Evolutionary conservation across 176 grass and related monocot species (phyloP), one percentile per base, ranked within the genome.

Genomic region (Oryza coarctata): DNA sequence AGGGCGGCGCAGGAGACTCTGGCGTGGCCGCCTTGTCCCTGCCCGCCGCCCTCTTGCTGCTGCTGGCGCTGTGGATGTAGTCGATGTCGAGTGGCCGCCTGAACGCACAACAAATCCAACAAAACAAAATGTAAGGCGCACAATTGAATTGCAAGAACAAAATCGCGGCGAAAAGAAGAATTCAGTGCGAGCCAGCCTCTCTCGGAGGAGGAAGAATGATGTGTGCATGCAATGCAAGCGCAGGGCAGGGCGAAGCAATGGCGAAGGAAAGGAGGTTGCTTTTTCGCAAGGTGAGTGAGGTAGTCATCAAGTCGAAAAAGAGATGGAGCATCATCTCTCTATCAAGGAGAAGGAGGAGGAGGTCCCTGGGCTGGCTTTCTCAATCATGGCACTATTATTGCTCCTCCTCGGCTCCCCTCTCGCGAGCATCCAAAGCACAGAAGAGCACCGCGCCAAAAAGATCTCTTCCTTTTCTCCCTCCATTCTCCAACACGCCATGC

Each of bases 51-150:
- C 91, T 93, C 87, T 90, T 93, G 87, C 90, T 93, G 79, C 88
- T 94, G 84, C 80, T 93, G 8, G 82, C 87, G 74, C 91, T 92
- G 79, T 89, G 88, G 9, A 95, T 87, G 85, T 89, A 95, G 76
- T 95, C 96, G 82, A 99, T 93, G 82, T 99, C 96, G 13, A 99
- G 85, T 22, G 96, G 96, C 34, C 96, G 87, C 96, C 96, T 99
- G 57, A 60, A 78, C 13, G 18, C 49, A 52, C 50, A 17, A 1
- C 49, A 55, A 55, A 55, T 55, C 49, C 49, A 55, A 7, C 6
- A 22, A 22, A 55, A 55, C 50, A n/a, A 55, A 3, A 20, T n/a
- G 50, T 9, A n/a, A n/a, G n/a, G n/a, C n/a, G n/a, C n/a, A n/a
- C n/a, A 18, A 49, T 17, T 49, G 45, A 74, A n/a, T 34, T n/a